A percentile compares a stretch with the other conserved stretches of the same genome.
Evolutionary conservation across 768 basidiomycete species (phyloP).

Genomic region (Boletus pseudo-olivaceus): DNA sequence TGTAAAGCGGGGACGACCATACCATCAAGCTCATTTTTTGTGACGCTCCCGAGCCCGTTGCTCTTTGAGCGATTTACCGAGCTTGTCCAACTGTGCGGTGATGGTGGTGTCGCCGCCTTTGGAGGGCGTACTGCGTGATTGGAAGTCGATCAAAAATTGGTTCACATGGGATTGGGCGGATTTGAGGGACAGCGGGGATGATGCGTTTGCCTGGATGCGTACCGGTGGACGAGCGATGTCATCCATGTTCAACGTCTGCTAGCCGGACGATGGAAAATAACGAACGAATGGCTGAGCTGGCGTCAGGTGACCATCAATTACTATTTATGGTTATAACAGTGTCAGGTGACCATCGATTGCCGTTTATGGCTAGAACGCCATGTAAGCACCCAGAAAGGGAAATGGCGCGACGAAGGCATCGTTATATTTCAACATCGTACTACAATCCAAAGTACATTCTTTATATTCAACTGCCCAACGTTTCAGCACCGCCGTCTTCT

Average conservation of each 20-base stretch:
- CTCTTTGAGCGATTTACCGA: slow-evolving; percentile 49
- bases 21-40: slow-evolving; percentile 9
- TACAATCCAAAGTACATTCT: background rate
- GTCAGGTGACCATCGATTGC: slow-evolving; percentile 9
- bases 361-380: background rate
- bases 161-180: slow-evolving; percentile 40
- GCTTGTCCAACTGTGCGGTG: slow-evolving; percentile 57
- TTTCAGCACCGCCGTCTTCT: background rate
- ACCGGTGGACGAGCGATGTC: slow-evolving; percentile 45
- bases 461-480: background rate
- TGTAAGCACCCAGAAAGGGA: background rate
- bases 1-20: background rate
- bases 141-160: slow-evolving; percentile 48
- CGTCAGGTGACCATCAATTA: slow-evolving; percentile 7
- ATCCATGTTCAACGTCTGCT: slow-evolving; percentile 39
- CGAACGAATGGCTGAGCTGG: background rate
- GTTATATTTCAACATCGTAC: background rate
- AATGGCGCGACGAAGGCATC: background rate
- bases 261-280: background rate
- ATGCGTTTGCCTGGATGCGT: slow-evolving; percentile 40
- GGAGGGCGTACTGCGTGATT: slow-evolving; percentile 41
- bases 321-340: background rate
- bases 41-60: slow-evolving; percentile 34
- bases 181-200: slow-evolving; percentile 38
- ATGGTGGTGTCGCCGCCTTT: slow-evolving; percentile 54